A percentile compares a stretch with the other conserved stretches of the same genome.
Conservation (phyloP, 2,329 filamentous ascomycete species). For the Monilinia polystroma region DNA sequence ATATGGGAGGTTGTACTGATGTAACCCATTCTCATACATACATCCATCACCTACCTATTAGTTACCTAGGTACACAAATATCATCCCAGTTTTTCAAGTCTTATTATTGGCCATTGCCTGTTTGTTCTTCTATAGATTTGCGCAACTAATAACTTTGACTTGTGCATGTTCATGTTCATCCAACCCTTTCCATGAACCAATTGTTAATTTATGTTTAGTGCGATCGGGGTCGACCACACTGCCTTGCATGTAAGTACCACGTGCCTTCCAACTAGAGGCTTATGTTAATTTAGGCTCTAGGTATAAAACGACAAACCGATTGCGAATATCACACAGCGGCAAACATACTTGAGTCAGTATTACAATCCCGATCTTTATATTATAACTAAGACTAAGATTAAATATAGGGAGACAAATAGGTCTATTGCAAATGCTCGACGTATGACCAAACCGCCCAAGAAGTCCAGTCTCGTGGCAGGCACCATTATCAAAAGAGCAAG, state of each 20-base stretch:
- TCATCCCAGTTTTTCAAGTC: neutral
- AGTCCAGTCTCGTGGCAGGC: slow-evolving; percentile 42
- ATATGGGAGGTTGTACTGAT: neutral
- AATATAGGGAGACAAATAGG: slow-evolving; percentile 55
- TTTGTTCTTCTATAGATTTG: neutral
- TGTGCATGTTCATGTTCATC: neutral
- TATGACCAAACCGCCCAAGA: slow-evolving; percentile 58
- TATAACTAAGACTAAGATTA: slow-evolving; percentile 7
- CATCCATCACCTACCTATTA: too few species aligned
- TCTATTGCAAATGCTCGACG: slow-evolving; percentile 53
- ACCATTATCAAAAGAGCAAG: slow-evolving; percentile 32
- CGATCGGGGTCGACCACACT: slow-evolving; percentile 69
- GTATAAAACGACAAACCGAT: slow-evolving; percentile 72
- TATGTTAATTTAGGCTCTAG: slow-evolving; percentile 43
- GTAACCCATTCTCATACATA: neutral
- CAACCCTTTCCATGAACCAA: neutral
- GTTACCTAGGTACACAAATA: too few species aligned
- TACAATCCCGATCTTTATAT: neutral
- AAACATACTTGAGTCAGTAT: slow-evolving; percentile 69
- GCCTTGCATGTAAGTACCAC: slow-evolving; percentile 57
- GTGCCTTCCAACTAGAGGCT: slow-evolving; percentile 14
- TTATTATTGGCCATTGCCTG: neutral
- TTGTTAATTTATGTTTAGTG: slow-evolving; percentile 52
- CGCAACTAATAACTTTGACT: neutral
- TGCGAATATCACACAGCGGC: slow-evolving; percentile 76